These are phyloP conservation scores for Euphorbia tirucalli DNA, from an alignment of 345 rosid species.

Conservation along the genomic window DNA sequence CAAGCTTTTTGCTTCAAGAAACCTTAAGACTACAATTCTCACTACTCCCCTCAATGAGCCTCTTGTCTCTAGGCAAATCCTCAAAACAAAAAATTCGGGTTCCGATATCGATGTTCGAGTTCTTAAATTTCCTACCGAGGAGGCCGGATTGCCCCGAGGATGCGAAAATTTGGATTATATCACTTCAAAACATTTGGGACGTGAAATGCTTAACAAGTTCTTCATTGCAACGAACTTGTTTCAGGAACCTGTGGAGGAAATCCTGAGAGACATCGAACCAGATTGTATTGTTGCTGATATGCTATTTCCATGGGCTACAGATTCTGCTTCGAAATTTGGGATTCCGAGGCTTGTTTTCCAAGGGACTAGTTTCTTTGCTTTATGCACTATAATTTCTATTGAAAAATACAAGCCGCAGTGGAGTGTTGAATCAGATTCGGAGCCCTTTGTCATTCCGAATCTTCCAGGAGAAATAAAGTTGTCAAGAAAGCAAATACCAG, in stretches of 20 bases:
- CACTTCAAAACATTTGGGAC: background rate
- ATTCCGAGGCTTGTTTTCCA: conserved; percentile 40
- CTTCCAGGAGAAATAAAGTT: conserved; percentile 13
- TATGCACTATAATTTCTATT: conserved; percentile 17
- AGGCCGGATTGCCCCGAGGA: conserved; percentile 40
- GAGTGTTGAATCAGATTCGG: conserved; percentile 22
- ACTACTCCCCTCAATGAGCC: conserved; percentile 29
- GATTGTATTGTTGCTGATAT: conserved; percentile 37
- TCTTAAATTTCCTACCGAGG: background rate
- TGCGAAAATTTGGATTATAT: conserved; percentile 14
- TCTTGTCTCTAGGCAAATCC: conserved; percentile 27
- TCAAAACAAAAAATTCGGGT: background rate
- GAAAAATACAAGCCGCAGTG: conserved; percentile 23
- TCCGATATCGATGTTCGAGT: background rate
- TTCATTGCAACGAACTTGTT: background rate
- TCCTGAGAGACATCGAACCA: conserved; percentile 14
- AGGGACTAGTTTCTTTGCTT: conserved; percentile 30
- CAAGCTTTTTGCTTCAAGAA: conserved; percentile 39
- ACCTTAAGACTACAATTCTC: conserved; percentile 43
- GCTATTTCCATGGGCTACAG: conserved; percentile 38
- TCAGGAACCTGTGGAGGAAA: background rate
- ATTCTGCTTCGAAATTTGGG: conserved; percentile 32
- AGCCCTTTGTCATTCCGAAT: conserved; percentile 23
- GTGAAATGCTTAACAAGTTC: background rate
- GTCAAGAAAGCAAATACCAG: conserved; percentile 23